phyloP scores from a whole-genome alignment of 192 early-diverging fungal species.

The Entomortierella parvispora region DNA sequence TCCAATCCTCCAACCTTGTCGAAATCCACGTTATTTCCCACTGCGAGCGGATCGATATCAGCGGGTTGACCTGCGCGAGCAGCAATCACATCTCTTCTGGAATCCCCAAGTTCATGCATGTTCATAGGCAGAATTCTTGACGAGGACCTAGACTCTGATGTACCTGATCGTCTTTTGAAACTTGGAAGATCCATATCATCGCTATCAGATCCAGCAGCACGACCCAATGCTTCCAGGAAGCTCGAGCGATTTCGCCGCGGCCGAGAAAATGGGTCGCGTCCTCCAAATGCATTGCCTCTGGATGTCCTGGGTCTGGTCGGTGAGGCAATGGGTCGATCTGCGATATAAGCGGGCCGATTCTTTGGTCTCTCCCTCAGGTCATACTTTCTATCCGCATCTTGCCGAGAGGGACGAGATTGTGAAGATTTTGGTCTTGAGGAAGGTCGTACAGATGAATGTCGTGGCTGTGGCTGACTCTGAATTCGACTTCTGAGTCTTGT shows the following conservation, averaged over 20 bases:
- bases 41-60: constrained; percentile 39
- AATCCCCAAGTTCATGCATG: constrained; percentile 41
- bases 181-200: constrained; percentile 24
- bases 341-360: constrained; percentile 42
- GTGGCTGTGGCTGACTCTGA: constrained; percentile 19
- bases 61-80: constrained; percentile 22
- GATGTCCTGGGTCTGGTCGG: constrained; percentile 35
- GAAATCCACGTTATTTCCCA: constrained; percentile 53
- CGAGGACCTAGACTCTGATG: constrained; percentile 20
- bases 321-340: constrained; percentile 29
- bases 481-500: constrained; percentile 30
- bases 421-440: constrained; percentile 10
- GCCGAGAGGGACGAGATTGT: constrained; percentile 3
- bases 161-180: constrained; percentile 28
- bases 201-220: constrained; percentile 34
- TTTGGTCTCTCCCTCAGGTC: constrained; percentile 45
- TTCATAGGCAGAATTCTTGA: constrained; percentile 51
- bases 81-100: constrained; percentile 42
- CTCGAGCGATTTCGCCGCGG: constrained; percentile 18
- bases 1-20: constrained; percentile 60
- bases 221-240: constrained; percentile 28
- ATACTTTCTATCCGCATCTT: constrained; percentile 40
- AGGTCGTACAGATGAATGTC: constrained; percentile 11
- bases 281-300: constrained; percentile 15
- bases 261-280: constrained; percentile 24